Evolutionary conservation across 192 early-diverging fungal species (phyloP), one percentile per base, ranked within the genome.

Genomic region (Podila minutissima): DNA sequence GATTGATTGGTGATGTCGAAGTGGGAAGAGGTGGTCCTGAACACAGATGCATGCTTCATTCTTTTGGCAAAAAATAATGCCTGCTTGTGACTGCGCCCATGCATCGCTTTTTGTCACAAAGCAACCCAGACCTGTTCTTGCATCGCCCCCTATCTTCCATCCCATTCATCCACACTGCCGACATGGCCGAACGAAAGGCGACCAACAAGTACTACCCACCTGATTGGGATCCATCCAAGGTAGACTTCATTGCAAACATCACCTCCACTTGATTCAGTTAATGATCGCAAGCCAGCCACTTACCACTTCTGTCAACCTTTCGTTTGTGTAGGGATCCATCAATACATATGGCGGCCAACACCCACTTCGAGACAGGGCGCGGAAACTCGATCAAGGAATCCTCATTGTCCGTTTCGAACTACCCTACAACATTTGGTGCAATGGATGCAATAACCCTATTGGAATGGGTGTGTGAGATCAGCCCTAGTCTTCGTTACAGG

Each of bases 161-260:
- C 1, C 12, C 38, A 1, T 74, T 26, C 35, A 22, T 72, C 72
- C 72, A 59, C 19, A n/a, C 32, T 24, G 1, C 41, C 5, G n/a
- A 41, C 64, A 77, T 74, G 71, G 74, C 73, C 11, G 77, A 77
- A 50, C 76, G 72, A 17, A 74, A 91, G 85, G 88, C 88, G 85
- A 81, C 87, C 73, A 94, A 94, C 84, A 94, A 94, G 75, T 94
- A 94, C 61, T 94, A 93, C 67, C 94, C 95, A 22, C 93, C 95
- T 2, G 96, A 96, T 59, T 98, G 95, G 95, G 94, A 93, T 59
- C 95, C 95, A 2, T 92, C 90, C n/a, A 95, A 95, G 86, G 93
- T 90, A 71, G 24, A 31, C 57, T 41, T 50, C 26, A 33, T 41
- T 19, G 48, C 17, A 28, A 35, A 5, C 26, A 51, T 37, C 46